phyloP scores from a whole-genome alignment of 1,284 basidiomycete genomes.

The Leccinum pachyderme region DNA sequence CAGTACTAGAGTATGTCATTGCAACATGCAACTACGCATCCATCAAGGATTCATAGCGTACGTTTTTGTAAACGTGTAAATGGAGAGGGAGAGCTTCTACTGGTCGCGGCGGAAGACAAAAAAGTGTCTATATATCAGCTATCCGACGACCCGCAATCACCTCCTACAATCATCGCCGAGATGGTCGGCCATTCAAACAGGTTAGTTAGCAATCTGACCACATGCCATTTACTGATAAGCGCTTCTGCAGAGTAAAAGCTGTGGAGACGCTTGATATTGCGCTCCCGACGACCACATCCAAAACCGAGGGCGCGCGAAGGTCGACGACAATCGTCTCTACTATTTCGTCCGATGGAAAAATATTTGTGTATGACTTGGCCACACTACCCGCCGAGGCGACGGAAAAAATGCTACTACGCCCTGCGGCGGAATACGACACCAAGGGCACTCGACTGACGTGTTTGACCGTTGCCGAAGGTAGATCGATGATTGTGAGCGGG shows the following conservation, averaged over 20 bases:
- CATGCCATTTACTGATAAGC: conserved; percentile 1
- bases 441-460: conserved; percentile 85
- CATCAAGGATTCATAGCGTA: conserved; percentile 78
- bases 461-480: conserved; percentile 60
- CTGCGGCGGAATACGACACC: conserved; percentile 73
- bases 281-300: conserved; percentile 39
- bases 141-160: conserved; percentile 38
- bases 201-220: conserved; percentile 38
- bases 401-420: conserved; percentile 44
- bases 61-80: conserved; percentile 62
- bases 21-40: conserved; percentile 68
- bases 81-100: conserved; percentile 61
- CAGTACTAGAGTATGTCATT: conserved; percentile 63
- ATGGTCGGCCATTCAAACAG: conserved; percentile 75
- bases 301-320: conserved; percentile 18
- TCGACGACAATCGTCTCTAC: conserved; percentile 69
- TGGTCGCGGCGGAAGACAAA: conserved; percentile 86
- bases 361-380: conserved; percentile 76
- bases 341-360: conserved; percentile 81
- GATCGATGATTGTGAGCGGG: conserved; percentile 23
- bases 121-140: conserved; percentile 73
- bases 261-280: conserved; percentile 61
- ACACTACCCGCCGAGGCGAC: conserved; percentile 35
- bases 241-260: conserved; percentile 62
- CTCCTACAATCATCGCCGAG: conserved; percentile 55